These are phyloP conservation scores for Paracamarosporium sp. DNA, from an alignment of 2,329 filamentous ascomycete genomes.

Conservation along the genomic window DNA sequence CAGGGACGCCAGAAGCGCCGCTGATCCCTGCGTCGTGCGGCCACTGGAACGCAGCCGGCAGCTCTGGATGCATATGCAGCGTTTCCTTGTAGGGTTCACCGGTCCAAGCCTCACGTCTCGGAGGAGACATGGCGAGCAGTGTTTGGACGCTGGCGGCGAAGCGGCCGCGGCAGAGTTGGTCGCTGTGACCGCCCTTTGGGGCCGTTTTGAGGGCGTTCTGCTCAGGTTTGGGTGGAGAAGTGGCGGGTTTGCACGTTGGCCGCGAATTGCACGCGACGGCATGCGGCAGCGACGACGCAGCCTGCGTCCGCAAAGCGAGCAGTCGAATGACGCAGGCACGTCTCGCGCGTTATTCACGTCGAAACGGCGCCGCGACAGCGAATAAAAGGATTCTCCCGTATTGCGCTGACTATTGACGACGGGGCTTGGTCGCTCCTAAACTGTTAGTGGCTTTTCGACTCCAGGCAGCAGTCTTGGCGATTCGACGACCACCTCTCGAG, in stretches of 20 bases:
- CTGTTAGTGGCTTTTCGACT: slow-evolving; percentile 4
- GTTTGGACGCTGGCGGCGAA: slow-evolving; percentile 7
- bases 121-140: slow-evolving; percentile 13
- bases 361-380: slow-evolving; percentile 24
- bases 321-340: slow-evolving; percentile 14
- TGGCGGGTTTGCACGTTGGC: slow-evolving; percentile 15
- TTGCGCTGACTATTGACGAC: slow-evolving; percentile 21
- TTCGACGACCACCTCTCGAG: slow-evolving; percentile 19
- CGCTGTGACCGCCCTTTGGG: slow-evolving; percentile 24
- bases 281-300: slow-evolving; percentile 10
- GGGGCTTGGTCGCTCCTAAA: slow-evolving; percentile 34
- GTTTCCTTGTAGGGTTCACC: slow-evolving; percentile 15
- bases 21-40: slow-evolving; percentile 1
- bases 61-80: slow-evolving; percentile 8
- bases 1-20: slow-evolving; percentile 5
- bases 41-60: slow-evolving; percentile 5
- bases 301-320: slow-evolving; percentile 4
- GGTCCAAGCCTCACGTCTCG: slow-evolving; percentile 18
- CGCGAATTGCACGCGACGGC: neutral
- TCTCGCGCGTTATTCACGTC: slow-evolving; percentile 21
- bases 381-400: slow-evolving; percentile 27
- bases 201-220: slow-evolving; percentile 13
- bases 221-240: slow-evolving; percentile 9
- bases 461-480: slow-evolving; percentile 28
- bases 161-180: neutral